These are phyloP conservation scores for Tinospora cordifolia DNA, from an alignment of 164 flowering plant genomes.

Conservation along the genomic window DNA sequence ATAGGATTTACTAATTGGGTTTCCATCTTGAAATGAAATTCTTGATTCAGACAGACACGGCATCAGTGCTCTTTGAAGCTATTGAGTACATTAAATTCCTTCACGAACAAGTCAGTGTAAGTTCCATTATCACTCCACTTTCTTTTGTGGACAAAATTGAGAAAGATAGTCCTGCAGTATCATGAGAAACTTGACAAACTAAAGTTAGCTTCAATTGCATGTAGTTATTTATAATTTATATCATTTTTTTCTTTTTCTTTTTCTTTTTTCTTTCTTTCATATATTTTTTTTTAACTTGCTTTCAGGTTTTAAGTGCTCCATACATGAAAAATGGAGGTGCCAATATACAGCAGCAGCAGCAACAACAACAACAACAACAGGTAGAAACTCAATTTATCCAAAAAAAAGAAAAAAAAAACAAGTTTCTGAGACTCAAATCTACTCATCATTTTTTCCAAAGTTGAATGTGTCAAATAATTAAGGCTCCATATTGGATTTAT, in stretches of 20 bases:
- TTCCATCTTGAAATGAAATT: slow-evolving; percentile 5
- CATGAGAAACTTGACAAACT: background rate
- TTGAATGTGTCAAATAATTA: too few relatives aligned
- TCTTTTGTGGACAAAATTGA: background rate
- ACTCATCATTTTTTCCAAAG: too few relatives aligned
- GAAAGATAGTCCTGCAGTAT: background rate
- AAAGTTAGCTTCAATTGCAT: background rate
- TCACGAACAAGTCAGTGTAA: slow-evolving; percentile 74
- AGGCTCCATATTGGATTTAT: too few relatives aligned
- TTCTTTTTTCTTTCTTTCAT: too few relatives aligned
- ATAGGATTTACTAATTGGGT: slow-evolving; percentile 5
- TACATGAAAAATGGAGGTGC: slow-evolving; percentile 65
- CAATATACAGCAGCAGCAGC: slow-evolving; percentile 33
- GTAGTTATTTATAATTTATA: background rate
- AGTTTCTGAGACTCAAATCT: too few relatives aligned
- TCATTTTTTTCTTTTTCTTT: too few relatives aligned
- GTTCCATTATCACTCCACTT: slow-evolving; percentile 15
- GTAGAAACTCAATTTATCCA: slow-evolving; percentile 14
- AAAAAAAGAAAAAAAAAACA: too few relatives aligned
- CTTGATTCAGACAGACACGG: slow-evolving; percentile 34
- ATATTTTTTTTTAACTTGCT: slow-evolving; percentile 1
- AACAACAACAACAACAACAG: slow-evolving; percentile 51
- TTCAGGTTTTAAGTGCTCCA: slow-evolving; percentile 56
- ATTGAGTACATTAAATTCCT: slow-evolving; percentile 80
- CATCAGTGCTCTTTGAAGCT: slow-evolving; percentile 79